Conservation (phyloP, 768 basidiomycete genomes). For the Kwoniella mangroviensis region DNA sequence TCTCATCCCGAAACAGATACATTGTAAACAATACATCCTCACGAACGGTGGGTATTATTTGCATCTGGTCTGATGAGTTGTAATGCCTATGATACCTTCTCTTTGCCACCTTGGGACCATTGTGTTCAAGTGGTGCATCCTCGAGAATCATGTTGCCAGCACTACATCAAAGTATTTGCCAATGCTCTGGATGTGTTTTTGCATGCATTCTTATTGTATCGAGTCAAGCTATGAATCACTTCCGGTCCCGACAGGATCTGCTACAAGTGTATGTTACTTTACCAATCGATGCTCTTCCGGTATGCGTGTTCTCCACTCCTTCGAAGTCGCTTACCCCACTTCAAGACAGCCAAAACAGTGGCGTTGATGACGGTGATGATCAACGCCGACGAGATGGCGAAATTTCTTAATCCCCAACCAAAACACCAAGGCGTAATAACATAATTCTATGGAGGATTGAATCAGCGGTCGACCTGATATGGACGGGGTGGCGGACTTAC, state of each 20-base stretch:
- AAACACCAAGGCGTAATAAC: slow-evolving; percentile 31
- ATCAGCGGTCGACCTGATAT: neutral
- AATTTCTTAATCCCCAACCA: slow-evolving; percentile 23
- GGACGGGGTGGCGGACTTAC: slow-evolving; percentile 3
- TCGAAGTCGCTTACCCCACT: slow-evolving; percentile 26
- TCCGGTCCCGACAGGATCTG: neutral
- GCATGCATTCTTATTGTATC: too few species aligned
- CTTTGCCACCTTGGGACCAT: too few species aligned
- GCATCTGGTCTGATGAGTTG: too few species aligned
- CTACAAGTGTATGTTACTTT: neutral
- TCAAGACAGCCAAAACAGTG: slow-evolving; percentile 14
- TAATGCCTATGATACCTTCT: too few species aligned
- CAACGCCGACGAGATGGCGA: slow-evolving; percentile 25
- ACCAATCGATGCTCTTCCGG: slow-evolving; percentile 16
- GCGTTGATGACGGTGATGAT: slow-evolving; percentile 19
- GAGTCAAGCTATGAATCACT: too few species aligned
- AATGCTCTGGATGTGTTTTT: too few species aligned
- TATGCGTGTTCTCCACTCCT: slow-evolving; percentile 16
- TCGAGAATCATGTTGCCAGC: too few species aligned
- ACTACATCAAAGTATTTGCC: too few species aligned
- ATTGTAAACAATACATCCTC: too few species aligned
- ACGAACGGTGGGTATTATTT: too few species aligned
- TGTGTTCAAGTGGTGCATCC: too few species aligned
- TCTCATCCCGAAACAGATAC: too few species aligned
- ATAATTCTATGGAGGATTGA: slow-evolving; percentile 12